Evolutionary conservation across 768 basidiomycete genomes (phyloP).

Genomic region (Russula virescens): DNA sequence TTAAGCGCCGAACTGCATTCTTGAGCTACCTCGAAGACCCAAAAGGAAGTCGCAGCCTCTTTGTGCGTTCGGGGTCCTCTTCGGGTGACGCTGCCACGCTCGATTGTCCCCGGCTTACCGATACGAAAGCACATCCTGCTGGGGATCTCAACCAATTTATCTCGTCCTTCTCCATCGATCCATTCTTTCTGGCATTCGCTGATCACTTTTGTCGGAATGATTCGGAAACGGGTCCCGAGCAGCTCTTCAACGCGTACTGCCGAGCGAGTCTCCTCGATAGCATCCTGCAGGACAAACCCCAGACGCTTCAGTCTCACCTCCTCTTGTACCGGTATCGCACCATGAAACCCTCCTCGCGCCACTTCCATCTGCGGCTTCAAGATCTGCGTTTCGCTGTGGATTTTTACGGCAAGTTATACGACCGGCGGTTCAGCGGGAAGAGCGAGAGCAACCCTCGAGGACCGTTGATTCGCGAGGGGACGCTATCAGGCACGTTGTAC

Average conservation of each 20-base stretch:
- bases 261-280: slow-evolving; percentile 78
- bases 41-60: slow-evolving; percentile 85
- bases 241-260: slow-evolving; percentile 62
- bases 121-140: slow-evolving; percentile 59
- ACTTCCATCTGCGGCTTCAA: slow-evolving; percentile 63
- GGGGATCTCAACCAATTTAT: slow-evolving; percentile 82
- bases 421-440: slow-evolving; percentile 68
- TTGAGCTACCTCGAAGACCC: slow-evolving; percentile 93
- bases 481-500: slow-evolving; percentile 59
- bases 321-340: slow-evolving; percentile 63
- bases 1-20: slow-evolving; percentile 89
- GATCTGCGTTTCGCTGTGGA: slow-evolving; percentile 70
- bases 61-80: slow-evolving; percentile 81
- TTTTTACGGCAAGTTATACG: slow-evolving; percentile 72
- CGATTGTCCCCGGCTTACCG: slow-evolving; percentile 74
- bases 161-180: slow-evolving; percentile 78
- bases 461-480: slow-evolving; percentile 67
- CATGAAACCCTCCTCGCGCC: slow-evolving; percentile 50
- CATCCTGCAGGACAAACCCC: slow-evolving; percentile 86
- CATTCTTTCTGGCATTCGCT: slow-evolving; percentile 73
- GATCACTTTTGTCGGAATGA: slow-evolving; percentile 66
- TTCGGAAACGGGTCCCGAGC: slow-evolving; percentile 53
- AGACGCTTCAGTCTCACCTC: slow-evolving; percentile 68
- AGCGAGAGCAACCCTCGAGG: too few relatives aligned
- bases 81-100: slow-evolving; percentile 79